These are phyloP conservation scores for Incumbomyces delicatus DNA, from an alignment of 2,329 filamentous ascomycete genomes.

Conservation along the genomic window DNA sequence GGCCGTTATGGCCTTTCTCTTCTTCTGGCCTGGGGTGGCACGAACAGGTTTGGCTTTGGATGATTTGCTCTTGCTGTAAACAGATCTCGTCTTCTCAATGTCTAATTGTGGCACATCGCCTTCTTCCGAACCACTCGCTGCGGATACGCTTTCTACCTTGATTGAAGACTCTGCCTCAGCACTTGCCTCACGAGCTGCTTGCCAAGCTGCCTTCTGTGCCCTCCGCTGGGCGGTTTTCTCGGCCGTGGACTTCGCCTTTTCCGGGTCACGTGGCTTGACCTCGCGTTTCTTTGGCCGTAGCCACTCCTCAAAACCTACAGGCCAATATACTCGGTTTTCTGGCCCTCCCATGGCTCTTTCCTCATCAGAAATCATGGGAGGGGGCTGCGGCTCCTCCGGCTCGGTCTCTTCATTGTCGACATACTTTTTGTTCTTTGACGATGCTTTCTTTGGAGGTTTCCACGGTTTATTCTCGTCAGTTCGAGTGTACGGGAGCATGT, in stretches of 20 bases:
- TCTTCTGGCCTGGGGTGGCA: conserved; percentile 11
- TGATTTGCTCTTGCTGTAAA: conserved; percentile 16
- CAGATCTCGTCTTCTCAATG: conserved; percentile 7
- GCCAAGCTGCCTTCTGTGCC: conserved; percentile 21
- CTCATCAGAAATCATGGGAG: conserved; percentile 47
- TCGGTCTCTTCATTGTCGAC: conserved; percentile 28
- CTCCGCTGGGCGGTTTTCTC: conserved; percentile 22
- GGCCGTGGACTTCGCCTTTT: conserved; percentile 27
- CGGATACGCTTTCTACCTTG: conserved; percentile 1
- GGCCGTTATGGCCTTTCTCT: conserved; percentile 26
- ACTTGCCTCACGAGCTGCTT: conserved; percentile 16
- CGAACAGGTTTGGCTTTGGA: conserved; percentile 14
- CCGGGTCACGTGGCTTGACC: conserved; percentile 38
- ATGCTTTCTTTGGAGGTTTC: conserved; percentile 38
- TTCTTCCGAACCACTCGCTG: conserved; percentile 2
- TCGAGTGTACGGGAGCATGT: conserved; percentile 67
- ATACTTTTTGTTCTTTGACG: conserved; percentile 30
- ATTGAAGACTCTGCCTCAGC: conserved; percentile 5
- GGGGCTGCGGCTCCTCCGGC: conserved; percentile 34
- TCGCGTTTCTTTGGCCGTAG: conserved; percentile 68
- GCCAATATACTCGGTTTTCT: conserved; percentile 79
- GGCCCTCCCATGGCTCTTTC: conserved; percentile 81
- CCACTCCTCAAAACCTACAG: conserved; percentile 82
- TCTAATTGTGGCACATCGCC: conserved; percentile 4
- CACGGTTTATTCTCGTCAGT: conserved; percentile 61